These are phyloP conservation scores for Ophiostoma pallidulum DNA, from an alignment of 2,329 filamentous ascomycete species.

Conservation along the genomic window DNA sequence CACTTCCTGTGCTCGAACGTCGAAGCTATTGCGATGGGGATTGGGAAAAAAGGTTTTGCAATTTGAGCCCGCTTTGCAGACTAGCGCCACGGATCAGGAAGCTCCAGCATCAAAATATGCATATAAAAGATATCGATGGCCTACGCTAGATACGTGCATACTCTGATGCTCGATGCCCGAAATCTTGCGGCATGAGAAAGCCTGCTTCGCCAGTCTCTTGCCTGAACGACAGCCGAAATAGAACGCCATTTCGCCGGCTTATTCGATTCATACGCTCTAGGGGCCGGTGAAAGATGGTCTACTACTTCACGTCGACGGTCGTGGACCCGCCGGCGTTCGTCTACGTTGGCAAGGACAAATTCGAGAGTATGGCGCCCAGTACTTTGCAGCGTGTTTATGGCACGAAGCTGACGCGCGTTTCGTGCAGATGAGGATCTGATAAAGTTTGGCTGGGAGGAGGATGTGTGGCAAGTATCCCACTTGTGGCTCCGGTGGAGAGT, in stretches of 20 bases:
- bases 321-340: slow-evolving; percentile 77
- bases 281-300: slow-evolving; percentile 59
- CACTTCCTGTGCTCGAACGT: background rate
- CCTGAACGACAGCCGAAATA: background rate
- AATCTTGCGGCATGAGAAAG: background rate
- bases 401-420: too few species aligned
- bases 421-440: slow-evolving; percentile 95
- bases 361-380: slow-evolving; percentile 68
- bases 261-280: background rate
- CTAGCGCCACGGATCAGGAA: background rate
- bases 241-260: background rate
- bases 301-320: slow-evolving; percentile 83
- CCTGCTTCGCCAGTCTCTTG: background rate
- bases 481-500: slow-evolving; percentile 8
- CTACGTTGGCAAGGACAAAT: slow-evolving; percentile 98
- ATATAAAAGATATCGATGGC: background rate
- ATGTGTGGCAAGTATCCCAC: slow-evolving; percentile 65
- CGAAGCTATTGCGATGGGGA: slow-evolving; percentile 7
- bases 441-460: slow-evolving; percentile 86
- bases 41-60: slow-evolving; percentile 7
- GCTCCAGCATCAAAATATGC: background rate
- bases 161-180: background rate
- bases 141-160: background rate
- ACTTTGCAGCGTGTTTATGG: too few species aligned
- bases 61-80: slow-evolving; percentile 1